Percentiles rank a stretch among this genome's conserved stretches.
These are phyloP conservation scores for Tolypocladium album DNA, from an alignment of 2,329 filamentous ascomycete species.

Conservation along the genomic window DNA sequence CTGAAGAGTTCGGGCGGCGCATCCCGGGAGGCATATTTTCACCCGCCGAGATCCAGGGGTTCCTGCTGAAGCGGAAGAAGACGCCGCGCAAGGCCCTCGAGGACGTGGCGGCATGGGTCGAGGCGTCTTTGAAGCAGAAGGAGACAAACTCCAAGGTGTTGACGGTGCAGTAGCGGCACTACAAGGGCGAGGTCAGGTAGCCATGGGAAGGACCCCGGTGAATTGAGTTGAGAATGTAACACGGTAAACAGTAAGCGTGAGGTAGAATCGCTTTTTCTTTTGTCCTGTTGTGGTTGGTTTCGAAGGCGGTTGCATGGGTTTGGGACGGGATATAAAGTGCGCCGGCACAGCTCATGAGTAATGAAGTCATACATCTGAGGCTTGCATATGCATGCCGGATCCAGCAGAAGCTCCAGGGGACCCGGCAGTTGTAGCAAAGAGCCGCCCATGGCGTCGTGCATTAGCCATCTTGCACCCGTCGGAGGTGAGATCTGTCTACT, in stretches of 20 bases:
- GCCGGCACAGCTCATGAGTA: background rate
- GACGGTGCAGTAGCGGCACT: slow-evolving; percentile 29
- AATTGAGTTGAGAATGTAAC: too few species aligned
- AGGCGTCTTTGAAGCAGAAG: slow-evolving; percentile 39
- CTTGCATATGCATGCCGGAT: background rate
- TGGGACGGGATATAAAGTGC: background rate
- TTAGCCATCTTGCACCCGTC: background rate
- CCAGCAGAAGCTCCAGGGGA: background rate
- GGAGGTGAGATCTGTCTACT: background rate
- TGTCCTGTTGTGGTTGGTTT: background rate
- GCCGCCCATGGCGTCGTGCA: background rate
- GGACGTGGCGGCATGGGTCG: slow-evolving; percentile 44
- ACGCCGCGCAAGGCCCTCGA: slow-evolving; percentile 41
- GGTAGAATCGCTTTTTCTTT: background rate
- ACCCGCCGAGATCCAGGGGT: slow-evolving; percentile 56
- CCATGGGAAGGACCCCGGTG: background rate
- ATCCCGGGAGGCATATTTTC: slow-evolving; percentile 43
- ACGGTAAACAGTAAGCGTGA: background rate
- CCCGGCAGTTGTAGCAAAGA: background rate
- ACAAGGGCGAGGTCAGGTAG: background rate
- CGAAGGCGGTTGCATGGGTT: background rate
- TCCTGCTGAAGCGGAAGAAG: slow-evolving; percentile 52
- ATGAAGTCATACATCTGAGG: background rate
- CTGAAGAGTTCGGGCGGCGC: slow-evolving; percentile 36
- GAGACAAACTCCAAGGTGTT: slow-evolving; percentile 34